A percentile compares a stretch with the other conserved stretches of the same genome.
These are phyloP conservation scores for Apiotrichum akiyoshidainum DNA, from an alignment of 1,284 basidiomycete genomes.

Conservation along the genomic window DNA sequence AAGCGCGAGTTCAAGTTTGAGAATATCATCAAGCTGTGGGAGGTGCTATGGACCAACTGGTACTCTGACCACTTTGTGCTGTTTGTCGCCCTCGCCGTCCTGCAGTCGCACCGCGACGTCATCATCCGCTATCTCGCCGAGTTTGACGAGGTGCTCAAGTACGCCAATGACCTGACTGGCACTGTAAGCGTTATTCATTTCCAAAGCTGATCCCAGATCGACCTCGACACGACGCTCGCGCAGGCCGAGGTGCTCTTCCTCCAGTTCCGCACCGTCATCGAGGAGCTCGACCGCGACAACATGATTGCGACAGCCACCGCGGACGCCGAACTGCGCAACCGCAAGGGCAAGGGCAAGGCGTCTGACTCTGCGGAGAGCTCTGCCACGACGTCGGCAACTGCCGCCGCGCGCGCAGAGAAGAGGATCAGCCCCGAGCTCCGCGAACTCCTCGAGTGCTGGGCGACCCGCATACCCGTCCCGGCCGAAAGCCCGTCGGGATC, in stretches of 20 bases:
- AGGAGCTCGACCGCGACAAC: conserved; percentile 79
- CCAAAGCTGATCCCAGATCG: conserved; percentile 56
- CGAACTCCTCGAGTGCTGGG: conserved; percentile 19
- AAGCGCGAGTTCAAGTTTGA: conserved; percentile 93
- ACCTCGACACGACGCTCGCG: conserved; percentile 82
- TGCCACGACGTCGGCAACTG: background rate
- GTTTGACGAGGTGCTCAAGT: conserved; percentile 69
- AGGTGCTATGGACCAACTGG: conserved; percentile 88
- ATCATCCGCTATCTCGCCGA: conserved; percentile 89
- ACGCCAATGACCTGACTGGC: conserved; percentile 89
- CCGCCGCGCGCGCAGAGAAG: background rate
- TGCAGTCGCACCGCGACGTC: conserved; percentile 90
- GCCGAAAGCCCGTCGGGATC: no score
- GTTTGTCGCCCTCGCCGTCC: conserved; percentile 86
- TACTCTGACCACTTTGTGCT: conserved; percentile 85
- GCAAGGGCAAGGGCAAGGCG: background rate
- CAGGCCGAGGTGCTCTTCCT: conserved; percentile 90
- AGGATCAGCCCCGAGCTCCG: conserved; percentile 18
- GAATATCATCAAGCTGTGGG: conserved; percentile 87
- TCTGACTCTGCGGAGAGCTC: background rate
- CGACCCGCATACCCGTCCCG: background rate
- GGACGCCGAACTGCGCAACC: background rate
- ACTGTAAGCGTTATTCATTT: conserved; percentile 52
- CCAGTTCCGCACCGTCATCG: conserved; percentile 58
- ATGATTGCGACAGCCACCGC: conserved; percentile 12